Base-by-base conservation (phyloP, 371 early-diverging fungal genomes). In the Blakeslea trispora region DNA sequence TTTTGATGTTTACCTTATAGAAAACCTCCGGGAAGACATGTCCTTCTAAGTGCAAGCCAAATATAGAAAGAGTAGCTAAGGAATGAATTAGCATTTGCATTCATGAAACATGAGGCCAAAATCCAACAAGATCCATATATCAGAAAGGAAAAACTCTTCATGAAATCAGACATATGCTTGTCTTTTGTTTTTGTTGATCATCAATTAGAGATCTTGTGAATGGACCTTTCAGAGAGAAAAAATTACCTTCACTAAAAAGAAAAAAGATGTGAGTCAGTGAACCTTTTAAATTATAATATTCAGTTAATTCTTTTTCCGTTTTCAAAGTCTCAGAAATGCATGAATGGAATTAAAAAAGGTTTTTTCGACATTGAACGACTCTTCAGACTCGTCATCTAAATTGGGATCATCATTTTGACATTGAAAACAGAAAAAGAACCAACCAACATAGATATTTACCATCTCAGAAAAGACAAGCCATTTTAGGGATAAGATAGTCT, bases 341-440 rank as follows among this genome's bases (percentile, higher is more conserved):
- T 83, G 84, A 83, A 83, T 81, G 81, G 82, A 74, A 80, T 65
- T 67, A 68, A 73, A 74, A 37, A 68, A 72, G 57, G 66, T 68
- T 71, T 64, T 83, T 53, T 85, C 85, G 71, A 79, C 85, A 85
- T 66, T 64, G 83, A 85, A 82, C 66, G 63, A 82, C 85, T 85
- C 83, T 67, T 85, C 85, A 72, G 85, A 85, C 85, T 85, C 85
- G 85, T 85, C 85, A 85, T 85, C 85, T 85, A 85, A 69, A 50
- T 28, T 35, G 43, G 47, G 67, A 58, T 83, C 82, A 81, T 82
- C 77, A 69, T 69, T 57, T 68, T 50, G 46, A 47, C 28, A 52
- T 39, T 50, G 55, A 44, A 49, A 23, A 23, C 31, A 37, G 23
- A 18, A 2, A 37, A 15, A 24, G 17, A 10, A 24, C 37, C 17